Percentiles rank a stretch among this genome's conserved stretches.
phyloP scores from a whole-genome alignment of 768 basidiomycete species.

The Butyriboletus loyo region DNA sequence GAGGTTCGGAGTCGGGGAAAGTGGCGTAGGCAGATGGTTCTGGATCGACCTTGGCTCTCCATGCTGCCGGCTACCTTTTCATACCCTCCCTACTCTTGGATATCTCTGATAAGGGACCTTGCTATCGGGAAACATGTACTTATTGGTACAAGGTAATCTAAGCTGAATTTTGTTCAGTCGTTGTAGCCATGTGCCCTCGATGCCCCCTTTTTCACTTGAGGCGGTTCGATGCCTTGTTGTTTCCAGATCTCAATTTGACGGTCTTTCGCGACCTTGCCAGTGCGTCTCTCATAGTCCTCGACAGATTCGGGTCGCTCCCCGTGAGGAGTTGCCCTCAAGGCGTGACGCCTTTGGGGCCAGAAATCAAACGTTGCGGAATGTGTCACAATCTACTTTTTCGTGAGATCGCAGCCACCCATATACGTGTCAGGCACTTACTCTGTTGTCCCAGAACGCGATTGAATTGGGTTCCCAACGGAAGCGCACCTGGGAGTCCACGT shows the following conservation, averaged over 20 bases:
- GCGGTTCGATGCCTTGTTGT: slow-evolving; percentile 53
- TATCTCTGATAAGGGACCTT: neutral
- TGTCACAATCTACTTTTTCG: slow-evolving; percentile 52
- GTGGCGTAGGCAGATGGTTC: slow-evolving; percentile 4
- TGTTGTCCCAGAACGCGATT: slow-evolving; percentile 85
- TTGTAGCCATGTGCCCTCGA: slow-evolving; percentile 55
- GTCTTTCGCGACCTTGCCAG: slow-evolving; percentile 70
- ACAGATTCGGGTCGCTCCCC: slow-evolving; percentile 78
- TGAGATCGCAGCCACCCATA: neutral
- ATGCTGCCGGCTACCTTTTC: neutral
- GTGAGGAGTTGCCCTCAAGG: slow-evolving; percentile 76
- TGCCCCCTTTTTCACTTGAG: slow-evolving; percentile 28
- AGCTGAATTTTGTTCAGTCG: slow-evolving; percentile 39
- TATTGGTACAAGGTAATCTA: slow-evolving; percentile 7
- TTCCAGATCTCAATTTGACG: slow-evolving; percentile 71
- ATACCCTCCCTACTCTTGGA: neutral
- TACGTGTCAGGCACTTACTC: slow-evolving; percentile 40
- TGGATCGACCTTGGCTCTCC: neutral
- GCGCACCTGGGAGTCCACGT: slow-evolving; percentile 71
- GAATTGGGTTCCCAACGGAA: slow-evolving; percentile 77
- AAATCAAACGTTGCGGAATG: slow-evolving; percentile 85
- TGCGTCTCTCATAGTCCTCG: slow-evolving; percentile 59
- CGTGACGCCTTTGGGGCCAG: slow-evolving; percentile 75
- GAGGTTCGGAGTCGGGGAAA: neutral
- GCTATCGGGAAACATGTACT: neutral